These are phyloP conservation scores for Clathrospora elynae DNA, from an alignment of 2,329 filamentous ascomycete genomes.

Conservation along the genomic window DNA sequence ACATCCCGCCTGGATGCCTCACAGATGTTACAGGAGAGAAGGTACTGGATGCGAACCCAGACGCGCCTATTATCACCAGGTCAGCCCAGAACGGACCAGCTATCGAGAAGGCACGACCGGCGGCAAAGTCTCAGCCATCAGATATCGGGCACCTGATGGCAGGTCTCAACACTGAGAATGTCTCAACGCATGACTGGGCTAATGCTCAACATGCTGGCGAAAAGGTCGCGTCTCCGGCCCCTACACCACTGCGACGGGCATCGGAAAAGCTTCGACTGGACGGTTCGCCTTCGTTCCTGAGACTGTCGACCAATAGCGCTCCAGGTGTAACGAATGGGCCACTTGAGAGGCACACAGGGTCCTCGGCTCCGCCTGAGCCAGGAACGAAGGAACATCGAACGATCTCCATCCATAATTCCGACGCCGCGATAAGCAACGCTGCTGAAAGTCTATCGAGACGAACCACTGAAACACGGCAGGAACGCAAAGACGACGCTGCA, in stretches of 20 bases:
- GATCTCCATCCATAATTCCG: background rate
- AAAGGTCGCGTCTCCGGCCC: slow-evolving; percentile 10
- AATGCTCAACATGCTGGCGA: background rate
- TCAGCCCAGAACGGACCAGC: background rate
- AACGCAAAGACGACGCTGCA: background rate
- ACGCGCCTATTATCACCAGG: background rate
- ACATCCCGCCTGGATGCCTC: background rate
- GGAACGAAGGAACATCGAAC: background rate
- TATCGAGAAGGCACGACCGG: background rate
- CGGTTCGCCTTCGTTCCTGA: slow-evolving; percentile 5
- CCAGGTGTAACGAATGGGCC: background rate
- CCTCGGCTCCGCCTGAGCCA: background rate
- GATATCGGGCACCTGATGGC: slow-evolving; percentile 28
- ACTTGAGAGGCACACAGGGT: background rate
- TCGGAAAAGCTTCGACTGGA: slow-evolving; percentile 17
- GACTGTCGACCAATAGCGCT: background rate
- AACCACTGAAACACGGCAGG: background rate
- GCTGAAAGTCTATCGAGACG: background rate
- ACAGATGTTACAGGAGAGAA: slow-evolving; percentile 2
- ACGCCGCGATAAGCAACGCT: no score
- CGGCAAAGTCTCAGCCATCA: slow-evolving; percentile 1
- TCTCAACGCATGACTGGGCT: background rate
- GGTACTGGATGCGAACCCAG: background rate
- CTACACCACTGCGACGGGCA: slow-evolving; percentile 25
- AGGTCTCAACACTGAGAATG: slow-evolving; percentile 4